A percentile compares a stretch with the other conserved stretches of the same genome.
Conservation (phyloP, 2,329 filamentous ascomycete genomes). For the Microdochium paspali region DNA sequence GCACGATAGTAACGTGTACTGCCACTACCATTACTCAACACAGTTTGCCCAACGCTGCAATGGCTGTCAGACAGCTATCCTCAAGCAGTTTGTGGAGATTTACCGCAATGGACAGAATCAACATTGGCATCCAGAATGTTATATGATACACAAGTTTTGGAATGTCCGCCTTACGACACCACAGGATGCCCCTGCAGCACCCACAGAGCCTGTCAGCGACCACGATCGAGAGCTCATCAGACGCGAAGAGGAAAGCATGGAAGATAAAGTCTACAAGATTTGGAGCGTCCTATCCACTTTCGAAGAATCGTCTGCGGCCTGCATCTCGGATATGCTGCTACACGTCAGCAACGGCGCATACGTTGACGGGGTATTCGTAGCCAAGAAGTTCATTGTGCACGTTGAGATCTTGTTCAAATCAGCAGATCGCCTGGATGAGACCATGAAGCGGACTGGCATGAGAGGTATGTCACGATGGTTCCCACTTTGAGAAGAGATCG, state of each 20-base stretch:
- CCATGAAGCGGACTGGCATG: slow-evolving; percentile 58
- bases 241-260: slow-evolving; percentile 84
- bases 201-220: slow-evolving; percentile 36
- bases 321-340: slow-evolving; percentile 97
- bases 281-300: slow-evolving; percentile 97
- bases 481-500: background rate
- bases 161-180: slow-evolving; percentile 76
- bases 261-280: slow-evolving; percentile 95
- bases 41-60: slow-evolving; percentile 94
- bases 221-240: slow-evolving; percentile 68
- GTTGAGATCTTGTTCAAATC: slow-evolving; percentile 88
- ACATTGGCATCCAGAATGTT: slow-evolving; percentile 98
- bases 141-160: slow-evolving; percentile 99
- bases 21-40: slow-evolving; percentile 97
- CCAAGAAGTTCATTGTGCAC: slow-evolving; percentile 92
- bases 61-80: slow-evolving; percentile 90
- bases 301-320: slow-evolving; percentile 93
- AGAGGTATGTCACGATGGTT: slow-evolving; percentile 51
- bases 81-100: slow-evolving; percentile 99
- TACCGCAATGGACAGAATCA: slow-evolving; percentile 97
- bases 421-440: slow-evolving; percentile 73
- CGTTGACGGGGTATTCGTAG: slow-evolving; percentile 86
- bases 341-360: slow-evolving; percentile 98
- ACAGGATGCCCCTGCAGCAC: slow-evolving; percentile 36
- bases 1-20: slow-evolving; percentile 92